Percentiles rank a stretch among this genome's conserved stretches.
These are phyloP conservation scores for Leccinum truebloodii DNA, from an alignment of 768 basidiomycete genomes.

Conservation along the genomic window DNA sequence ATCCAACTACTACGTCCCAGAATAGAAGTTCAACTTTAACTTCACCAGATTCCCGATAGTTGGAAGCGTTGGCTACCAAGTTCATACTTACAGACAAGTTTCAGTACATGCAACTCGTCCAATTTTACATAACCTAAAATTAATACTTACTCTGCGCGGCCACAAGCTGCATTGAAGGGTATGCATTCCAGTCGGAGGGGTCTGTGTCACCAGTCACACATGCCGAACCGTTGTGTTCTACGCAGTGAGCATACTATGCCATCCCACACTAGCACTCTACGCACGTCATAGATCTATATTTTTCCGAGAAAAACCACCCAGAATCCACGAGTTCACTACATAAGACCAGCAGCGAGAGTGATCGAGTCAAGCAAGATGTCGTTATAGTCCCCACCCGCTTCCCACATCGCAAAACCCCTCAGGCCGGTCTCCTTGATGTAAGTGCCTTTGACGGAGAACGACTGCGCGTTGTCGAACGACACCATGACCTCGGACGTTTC, in stretches of 20 bases:
- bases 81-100: too few species aligned
- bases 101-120: too few species aligned
- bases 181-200: too few species aligned
- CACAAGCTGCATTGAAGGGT: too few species aligned
- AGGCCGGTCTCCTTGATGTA: constrained; percentile 55
- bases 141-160: too few species aligned
- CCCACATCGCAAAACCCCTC: constrained; percentile 69
- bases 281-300: neutral
- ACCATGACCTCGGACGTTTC: constrained; percentile 51
- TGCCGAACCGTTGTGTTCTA: too few species aligned
- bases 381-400: constrained; percentile 62
- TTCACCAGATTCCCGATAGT: neutral
- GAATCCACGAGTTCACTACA: neutral
- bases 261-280: too few species aligned
- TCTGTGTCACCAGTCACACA: too few species aligned
- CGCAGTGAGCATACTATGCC: too few species aligned
- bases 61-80: too few species aligned
- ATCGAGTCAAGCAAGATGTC: constrained; percentile 64
- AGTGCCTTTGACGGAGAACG: constrained; percentile 58
- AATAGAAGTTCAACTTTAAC: neutral
- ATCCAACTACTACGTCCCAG: too few species aligned
- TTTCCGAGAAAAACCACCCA: neutral
- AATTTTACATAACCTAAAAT: too few species aligned
- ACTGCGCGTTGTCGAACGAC: constrained; percentile 59
- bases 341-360: neutral